Percentiles rank a stretch among this genome's conserved stretches.
These are phyloP conservation scores for Orbilia oligospora DNA, from an alignment of 2,329 filamentous ascomycete species.

Conservation along the genomic window DNA sequence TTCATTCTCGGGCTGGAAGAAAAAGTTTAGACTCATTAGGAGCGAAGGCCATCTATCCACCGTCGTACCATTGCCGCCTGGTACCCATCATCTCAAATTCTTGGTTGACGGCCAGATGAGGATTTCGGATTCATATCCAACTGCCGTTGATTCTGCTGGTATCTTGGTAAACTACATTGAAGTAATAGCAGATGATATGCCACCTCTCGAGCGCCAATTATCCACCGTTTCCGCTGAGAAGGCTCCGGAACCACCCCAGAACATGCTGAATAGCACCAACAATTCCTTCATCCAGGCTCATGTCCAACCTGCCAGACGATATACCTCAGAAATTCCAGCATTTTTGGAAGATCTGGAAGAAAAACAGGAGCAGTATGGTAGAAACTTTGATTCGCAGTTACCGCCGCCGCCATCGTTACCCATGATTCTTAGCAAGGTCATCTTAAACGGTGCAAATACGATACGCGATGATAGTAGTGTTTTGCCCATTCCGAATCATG, in stretches of 20 bases:
- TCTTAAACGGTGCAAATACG: conserved; percentile 88
- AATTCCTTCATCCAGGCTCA: conserved; percentile 68
- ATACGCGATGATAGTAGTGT: conserved; percentile 99
- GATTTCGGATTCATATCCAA: conserved; percentile 87
- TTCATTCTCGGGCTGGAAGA: conserved; percentile 97
- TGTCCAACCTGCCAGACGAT: conserved; percentile 70
- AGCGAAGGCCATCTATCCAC: conserved; percentile 85
- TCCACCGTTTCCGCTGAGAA: conserved; percentile 64
- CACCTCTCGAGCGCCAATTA: conserved; percentile 65
- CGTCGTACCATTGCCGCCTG: conserved; percentile 85
- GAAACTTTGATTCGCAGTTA: conserved; percentile 51
- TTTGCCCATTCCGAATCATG: conserved; percentile 95
- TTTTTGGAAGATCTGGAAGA: conserved; percentile 91
- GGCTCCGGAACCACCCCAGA: conserved; percentile 62
- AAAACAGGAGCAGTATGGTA: conserved; percentile 80
- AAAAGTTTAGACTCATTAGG: conserved; percentile 87
- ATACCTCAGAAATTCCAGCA: conserved; percentile 80
- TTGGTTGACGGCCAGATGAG: conserved; percentile 94
- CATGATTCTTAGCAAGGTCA: conserved; percentile 92
- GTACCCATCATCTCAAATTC: conserved; percentile 97
- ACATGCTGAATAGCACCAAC: conserved; percentile 63
- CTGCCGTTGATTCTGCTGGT: conserved; percentile 97
- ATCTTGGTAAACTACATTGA: conserved; percentile 99
- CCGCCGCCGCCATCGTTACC: conserved; percentile 87
- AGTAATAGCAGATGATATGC: conserved; percentile 81